Percentiles rank a stretch among this genome's conserved stretches.
Evolutionary conservation across 768 basidiomycete species (phyloP).

Genomic region (Calocybe cyanea): DNA sequence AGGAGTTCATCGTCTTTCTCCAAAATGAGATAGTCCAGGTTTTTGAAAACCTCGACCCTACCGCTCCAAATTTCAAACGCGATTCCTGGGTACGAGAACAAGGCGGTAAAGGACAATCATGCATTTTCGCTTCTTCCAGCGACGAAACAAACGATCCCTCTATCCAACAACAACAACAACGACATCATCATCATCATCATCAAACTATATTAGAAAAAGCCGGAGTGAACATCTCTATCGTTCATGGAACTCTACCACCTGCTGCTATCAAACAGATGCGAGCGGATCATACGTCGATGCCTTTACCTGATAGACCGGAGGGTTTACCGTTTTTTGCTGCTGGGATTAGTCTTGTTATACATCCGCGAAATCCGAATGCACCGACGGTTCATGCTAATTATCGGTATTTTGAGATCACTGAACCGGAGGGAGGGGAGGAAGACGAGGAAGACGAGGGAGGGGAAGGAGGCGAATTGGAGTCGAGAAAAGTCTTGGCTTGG

Average conservation of each 20-base stretch:
- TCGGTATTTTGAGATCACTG: slow-evolving; percentile 92
- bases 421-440: slow-evolving; percentile 27
- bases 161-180: too few species aligned
- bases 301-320: slow-evolving; percentile 54
- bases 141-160: slow-evolving; percentile 26
- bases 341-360: slow-evolving; percentile 89
- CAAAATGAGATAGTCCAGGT: slow-evolving; percentile 77
- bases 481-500: slow-evolving; percentile 74
- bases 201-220: slow-evolving; percentile 84
- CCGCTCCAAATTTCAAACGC: slow-evolving; percentile 68
- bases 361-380: slow-evolving; percentile 89
- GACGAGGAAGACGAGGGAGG: slow-evolving; percentile 26
- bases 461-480: too few species aligned
- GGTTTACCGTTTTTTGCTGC: slow-evolving; percentile 91
- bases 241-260: slow-evolving; percentile 85
- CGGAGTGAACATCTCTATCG: slow-evolving; percentile 91
- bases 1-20: slow-evolving; percentile 68
- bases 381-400: slow-evolving; percentile 97
- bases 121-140: slow-evolving; percentile 64
- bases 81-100: slow-evolving; percentile 75
- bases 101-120: slow-evolving; percentile 77
- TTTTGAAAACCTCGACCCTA: slow-evolving; percentile 77
- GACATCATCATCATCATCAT: too few species aligned
- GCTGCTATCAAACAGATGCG: slow-evolving; percentile 93
- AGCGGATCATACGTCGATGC: slow-evolving; percentile 80